Base-by-base conservation (phyloP, 2,329 filamentous ascomycete species). In the Aspergillus uvarum region DNA sequence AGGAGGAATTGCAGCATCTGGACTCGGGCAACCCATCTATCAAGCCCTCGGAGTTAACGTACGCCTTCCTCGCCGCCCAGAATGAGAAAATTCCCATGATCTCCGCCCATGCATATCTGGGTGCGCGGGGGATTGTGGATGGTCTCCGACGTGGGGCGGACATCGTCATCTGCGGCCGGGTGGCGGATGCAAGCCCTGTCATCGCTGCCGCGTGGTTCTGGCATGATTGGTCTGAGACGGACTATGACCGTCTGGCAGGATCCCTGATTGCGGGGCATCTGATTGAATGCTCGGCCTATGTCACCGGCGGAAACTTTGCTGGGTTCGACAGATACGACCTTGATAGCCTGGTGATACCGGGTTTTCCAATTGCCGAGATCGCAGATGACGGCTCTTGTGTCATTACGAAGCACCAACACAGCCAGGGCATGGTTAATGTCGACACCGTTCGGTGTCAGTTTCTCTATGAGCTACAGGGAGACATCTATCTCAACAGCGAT, bases 151-250 rank as follows among this genome's bases (percentile, higher is more conserved):
- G 65, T 0, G 80, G 80, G 0, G 81, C 80, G 1, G 76, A 81
- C 19, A 81, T 83, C 22, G 73, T 83, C 51, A 76, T 83, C 2
- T 83, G 80, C 56, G 81, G 81, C 0, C 75, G 81, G 4, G 80
- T 80, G 1, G 76, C 80, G 0, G 81, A 83, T 63, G 81, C 82
- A 0, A 80, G 78, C 2, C 82, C 82, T 0, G 82, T 85, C 0
- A 84, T 86, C 59, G 84, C 81, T 0, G 82, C 83, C 0, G 83
- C 83, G 0, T 80, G 80, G 66, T 86, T 78, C 73, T 87, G 83
- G 80, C 78, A 86, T 56, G 72, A 75, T 1, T 87, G 83, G 85
- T 60, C 63, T 0, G 76, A 80, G 16, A 76, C 73, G 0, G 76
- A 81, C 24, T 83, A 79, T 21, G 79, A 86, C 59, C 65, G 74